Evolutionary conservation across 73 alveolate species (phyloP).

Genomic region (Blepharisma stoltei): DNA sequence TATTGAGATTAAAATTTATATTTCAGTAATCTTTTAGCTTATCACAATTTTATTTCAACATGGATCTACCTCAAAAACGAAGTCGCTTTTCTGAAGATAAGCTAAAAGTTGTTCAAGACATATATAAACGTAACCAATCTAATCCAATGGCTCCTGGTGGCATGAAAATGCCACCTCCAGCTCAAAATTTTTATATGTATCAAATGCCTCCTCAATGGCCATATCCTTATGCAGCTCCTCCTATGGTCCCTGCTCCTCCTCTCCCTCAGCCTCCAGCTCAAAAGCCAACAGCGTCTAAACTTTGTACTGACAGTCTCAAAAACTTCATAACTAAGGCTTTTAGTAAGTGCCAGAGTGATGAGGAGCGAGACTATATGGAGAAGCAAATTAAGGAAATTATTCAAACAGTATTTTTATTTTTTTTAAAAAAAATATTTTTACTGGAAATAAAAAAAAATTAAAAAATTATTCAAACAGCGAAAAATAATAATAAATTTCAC

Average conservation of each 20-base stretch:
- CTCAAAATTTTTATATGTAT: neutral
- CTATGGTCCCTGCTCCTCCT: slow-evolving; percentile 9
- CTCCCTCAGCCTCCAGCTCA: neutral
- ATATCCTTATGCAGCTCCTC: neutral
- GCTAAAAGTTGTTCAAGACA: slow-evolving; percentile 19
- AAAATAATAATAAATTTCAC: slow-evolving; percentile 28
- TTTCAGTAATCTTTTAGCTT: too few relatives aligned
- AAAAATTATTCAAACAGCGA: slow-evolving; percentile 39
- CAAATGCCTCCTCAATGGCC: neutral
- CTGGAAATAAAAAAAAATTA: too few relatives aligned
- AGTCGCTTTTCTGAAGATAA: neutral
- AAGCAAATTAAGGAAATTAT: slow-evolving; percentile 35
- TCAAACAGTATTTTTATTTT: too few relatives aligned
- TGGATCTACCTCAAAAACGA: slow-evolving; percentile 12
- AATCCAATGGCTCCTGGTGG: too few relatives aligned
- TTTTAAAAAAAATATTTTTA: too few relatives aligned
- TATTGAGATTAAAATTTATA: too few relatives aligned
- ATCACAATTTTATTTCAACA: neutral
- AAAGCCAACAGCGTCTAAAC: slow-evolving; percentile 15
- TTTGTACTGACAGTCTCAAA: slow-evolving; percentile 49
- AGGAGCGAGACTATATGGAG: slow-evolving; percentile 54
- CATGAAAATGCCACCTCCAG: neutral
- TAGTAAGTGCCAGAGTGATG: slow-evolving; percentile 52
- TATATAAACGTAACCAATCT: neutral
- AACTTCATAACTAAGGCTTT: slow-evolving; percentile 60